A percentile compares a stretch with the other conserved stretches of the same genome.
These are phyloP conservation scores for Furcasterigmium furcatum DNA, from an alignment of 2,329 filamentous ascomycete species.

Conservation along the genomic window DNA sequence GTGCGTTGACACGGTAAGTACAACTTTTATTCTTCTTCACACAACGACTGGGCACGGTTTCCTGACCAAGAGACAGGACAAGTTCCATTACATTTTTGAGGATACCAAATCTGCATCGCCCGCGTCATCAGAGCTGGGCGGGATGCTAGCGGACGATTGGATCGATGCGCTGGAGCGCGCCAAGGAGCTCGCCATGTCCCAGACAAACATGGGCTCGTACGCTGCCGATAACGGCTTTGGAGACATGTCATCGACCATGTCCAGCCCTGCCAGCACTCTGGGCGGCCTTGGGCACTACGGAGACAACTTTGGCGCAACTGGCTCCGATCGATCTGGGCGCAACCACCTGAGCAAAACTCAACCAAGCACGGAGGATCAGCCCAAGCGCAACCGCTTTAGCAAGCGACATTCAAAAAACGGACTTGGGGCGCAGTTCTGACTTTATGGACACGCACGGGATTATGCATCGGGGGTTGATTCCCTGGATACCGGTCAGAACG, in stretches of 20 bases:
- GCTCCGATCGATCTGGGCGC: slow-evolving; percentile 50
- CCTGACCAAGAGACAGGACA: not conserved
- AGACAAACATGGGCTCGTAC: slow-evolving; percentile 65
- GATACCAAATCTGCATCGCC: slow-evolving; percentile 69
- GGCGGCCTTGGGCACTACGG: slow-evolving; percentile 54
- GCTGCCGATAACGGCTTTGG: slow-evolving; percentile 64
- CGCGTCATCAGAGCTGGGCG: slow-evolving; percentile 55
- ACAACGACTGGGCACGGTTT: not conserved
- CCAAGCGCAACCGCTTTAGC: slow-evolving; percentile 72
- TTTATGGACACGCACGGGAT: no score
- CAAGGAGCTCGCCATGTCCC: slow-evolving; percentile 76
- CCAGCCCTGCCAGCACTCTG: slow-evolving; percentile 74
- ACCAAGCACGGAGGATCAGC: slow-evolving; percentile 47
- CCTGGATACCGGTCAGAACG: no score
- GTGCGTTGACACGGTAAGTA: slow-evolving; percentile 87
- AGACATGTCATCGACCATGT: slow-evolving; percentile 68
- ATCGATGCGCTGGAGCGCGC: slow-evolving; percentile 84
- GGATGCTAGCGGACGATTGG: slow-evolving; percentile 83
- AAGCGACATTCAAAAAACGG: slow-evolving; percentile 93
- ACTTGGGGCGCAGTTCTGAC: slow-evolving; percentile 80
- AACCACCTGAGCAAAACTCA: slow-evolving; percentile 60
- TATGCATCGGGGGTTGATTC: no score
- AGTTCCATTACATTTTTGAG: slow-evolving; percentile 83
- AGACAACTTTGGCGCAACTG: slow-evolving; percentile 35
- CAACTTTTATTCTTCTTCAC: slow-evolving; percentile 3